Percentiles rank a stretch among this genome's conserved stretches.
These are phyloP conservation scores for Ambispora gerdemannii DNA, from an alignment of 192 early-diverging fungal genomes.

Conservation along the genomic window DNA sequence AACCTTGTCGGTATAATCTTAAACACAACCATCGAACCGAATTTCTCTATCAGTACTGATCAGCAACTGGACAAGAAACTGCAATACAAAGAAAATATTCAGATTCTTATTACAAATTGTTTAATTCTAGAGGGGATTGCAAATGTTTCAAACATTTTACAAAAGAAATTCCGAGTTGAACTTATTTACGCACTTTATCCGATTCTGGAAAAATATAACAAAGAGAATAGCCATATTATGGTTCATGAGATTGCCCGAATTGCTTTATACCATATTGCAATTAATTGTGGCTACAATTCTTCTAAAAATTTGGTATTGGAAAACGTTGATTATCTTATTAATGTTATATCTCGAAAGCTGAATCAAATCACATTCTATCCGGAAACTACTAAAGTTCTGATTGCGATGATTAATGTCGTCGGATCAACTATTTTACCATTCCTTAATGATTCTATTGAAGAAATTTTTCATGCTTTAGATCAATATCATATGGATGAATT, in stretches of 20 bases:
- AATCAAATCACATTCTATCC: slow-evolving; percentile 38
- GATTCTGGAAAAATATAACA: slow-evolving; percentile 37
- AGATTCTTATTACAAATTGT: slow-evolving; percentile 16
- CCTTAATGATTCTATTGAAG: slow-evolving; percentile 52
- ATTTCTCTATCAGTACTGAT: too few species aligned
- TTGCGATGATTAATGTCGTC: slow-evolving; percentile 47
- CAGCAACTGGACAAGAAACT: too few species aligned
- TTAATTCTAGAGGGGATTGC: slow-evolving; percentile 18
- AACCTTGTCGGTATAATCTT: not conserved
- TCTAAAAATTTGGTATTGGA: slow-evolving; percentile 33
- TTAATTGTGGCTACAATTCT: slow-evolving; percentile 31
- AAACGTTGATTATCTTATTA: slow-evolving; percentile 49
- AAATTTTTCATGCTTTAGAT: slow-evolving; percentile 57
- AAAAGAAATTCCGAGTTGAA: slow-evolving; percentile 29
- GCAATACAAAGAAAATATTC: not conserved
- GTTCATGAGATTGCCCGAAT: slow-evolving; percentile 38
- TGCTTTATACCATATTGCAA: slow-evolving; percentile 35
- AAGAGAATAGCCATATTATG: slow-evolving; percentile 29
- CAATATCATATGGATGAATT: slow-evolving; percentile 47
- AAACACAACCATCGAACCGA: too few species aligned
- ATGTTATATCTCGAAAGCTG: slow-evolving; percentile 33
- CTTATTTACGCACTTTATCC: slow-evolving; percentile 42
- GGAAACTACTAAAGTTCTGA: slow-evolving; percentile 49
- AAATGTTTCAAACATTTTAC: slow-evolving; percentile 14
- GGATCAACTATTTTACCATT: slow-evolving; percentile 41